Conservation (phyloP, 495 filamentous ascomycete species). For the Chaetomium fimeti region DNA sequence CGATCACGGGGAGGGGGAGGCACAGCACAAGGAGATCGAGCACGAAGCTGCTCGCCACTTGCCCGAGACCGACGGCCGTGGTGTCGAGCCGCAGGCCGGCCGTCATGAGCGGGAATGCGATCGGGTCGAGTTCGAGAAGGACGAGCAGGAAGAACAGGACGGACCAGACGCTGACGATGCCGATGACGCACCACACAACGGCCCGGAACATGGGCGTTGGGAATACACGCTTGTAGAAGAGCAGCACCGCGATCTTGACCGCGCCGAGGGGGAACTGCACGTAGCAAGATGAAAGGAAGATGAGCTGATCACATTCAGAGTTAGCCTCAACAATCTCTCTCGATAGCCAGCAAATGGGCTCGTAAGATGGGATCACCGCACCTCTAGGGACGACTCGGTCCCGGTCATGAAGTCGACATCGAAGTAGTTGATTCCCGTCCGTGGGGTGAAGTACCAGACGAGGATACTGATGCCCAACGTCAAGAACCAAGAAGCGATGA, state of each 20-base stretch:
- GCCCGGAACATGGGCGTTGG: background rate
- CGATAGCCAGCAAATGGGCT: background rate
- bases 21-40: background rate
- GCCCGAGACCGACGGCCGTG: background rate
- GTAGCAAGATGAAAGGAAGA: background rate
- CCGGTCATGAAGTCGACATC: background rate
- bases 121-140: background rate
- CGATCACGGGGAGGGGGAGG: background rate
- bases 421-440: background rate
- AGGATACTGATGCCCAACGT: background rate
- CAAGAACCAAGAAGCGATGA: background rate
- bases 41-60: background rate
- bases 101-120: background rate
- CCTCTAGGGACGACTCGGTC: background rate
- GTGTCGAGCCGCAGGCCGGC: background rate
- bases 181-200: background rate
- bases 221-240: background rate
- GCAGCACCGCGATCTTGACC: background rate
- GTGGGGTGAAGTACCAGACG: background rate
- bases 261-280: background rate
- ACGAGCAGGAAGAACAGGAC: background rate
- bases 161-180: background rate
- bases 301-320: background rate
- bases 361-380: background rate
- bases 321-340: background rate